phyloP scores from a whole-genome alignment of 768 basidiomycete species.

The Suillus variegatus region DNA sequence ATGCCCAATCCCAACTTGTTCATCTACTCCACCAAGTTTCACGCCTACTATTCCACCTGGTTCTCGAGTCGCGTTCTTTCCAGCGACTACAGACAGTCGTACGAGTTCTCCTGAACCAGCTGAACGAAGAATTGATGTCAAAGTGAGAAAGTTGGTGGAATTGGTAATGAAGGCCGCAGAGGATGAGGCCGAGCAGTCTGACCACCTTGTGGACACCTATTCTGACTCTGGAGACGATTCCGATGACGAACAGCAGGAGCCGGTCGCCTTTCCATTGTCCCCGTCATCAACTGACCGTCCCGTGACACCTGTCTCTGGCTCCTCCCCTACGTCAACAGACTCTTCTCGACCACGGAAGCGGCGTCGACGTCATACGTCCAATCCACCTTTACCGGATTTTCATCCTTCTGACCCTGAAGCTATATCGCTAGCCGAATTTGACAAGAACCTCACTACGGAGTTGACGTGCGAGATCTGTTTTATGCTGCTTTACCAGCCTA shows the following conservation, averaged over 20 bases:
- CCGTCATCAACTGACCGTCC: constrained; percentile 32
- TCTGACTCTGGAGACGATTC: constrained; percentile 32
- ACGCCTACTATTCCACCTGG: constrained; percentile 44
- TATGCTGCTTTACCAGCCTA: constrained; percentile 76
- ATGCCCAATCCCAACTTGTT: constrained; percentile 41
- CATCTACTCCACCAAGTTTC: constrained; percentile 16
- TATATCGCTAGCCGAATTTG: constrained; percentile 40
- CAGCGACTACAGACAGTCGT: constrained; percentile 33
- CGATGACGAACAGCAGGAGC: constrained; percentile 23
- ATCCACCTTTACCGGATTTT: constrained; percentile 32
- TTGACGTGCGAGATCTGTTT: constrained; percentile 93
- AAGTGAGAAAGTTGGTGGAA: constrained; percentile 54
- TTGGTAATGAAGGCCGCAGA: constrained; percentile 37
- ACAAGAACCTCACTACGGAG: constrained; percentile 64
- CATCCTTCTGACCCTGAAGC: constrained; percentile 22
- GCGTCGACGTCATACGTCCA: constrained; percentile 28
- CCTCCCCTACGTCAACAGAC: constrained; percentile 5
- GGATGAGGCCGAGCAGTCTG: constrained; percentile 11
- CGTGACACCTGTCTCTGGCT: constrained; percentile 29
- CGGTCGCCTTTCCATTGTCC: constrained; percentile 17
- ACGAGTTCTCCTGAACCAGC: not conserved
- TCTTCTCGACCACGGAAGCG: constrained; percentile 28
- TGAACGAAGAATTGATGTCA: constrained; percentile 47
- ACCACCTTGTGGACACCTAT: constrained; percentile 23
- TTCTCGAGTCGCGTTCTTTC: constrained; percentile 35